Base-by-base conservation (phyloP, 192 early-diverging fungal genomes). In the Chytriomyces confervae region DNA sequence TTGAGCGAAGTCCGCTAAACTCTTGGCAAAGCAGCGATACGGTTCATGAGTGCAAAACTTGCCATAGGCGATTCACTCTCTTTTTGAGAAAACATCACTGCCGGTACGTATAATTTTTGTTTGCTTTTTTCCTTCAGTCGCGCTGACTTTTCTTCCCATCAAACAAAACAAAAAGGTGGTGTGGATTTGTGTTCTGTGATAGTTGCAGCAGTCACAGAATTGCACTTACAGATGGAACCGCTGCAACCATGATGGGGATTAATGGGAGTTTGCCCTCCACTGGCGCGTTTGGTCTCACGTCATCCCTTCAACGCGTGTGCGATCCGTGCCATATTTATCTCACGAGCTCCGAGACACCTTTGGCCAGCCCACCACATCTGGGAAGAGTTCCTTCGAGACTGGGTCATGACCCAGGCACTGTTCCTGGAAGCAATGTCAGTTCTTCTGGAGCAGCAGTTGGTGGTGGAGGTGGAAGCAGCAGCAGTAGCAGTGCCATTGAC, bases 11-110 rank as follows among this genome's bases (percentile, higher is more conserved):
- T 9, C 64, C 79, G 6, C 16, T 65, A 1, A 36, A 51, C 13
- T 51, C 65, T 5, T 98, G 96, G 96, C 94, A 96, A 78, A 84
- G 87, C 0, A 94, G 95, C 78, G 81, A 89, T 13, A 87, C 91
- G 11, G 92, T 91, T 0, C 79, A 80, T 0, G 77, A 86, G 3
- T 98, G 96, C 81, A 85, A 87, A 29, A 81, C 86, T 27, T 97
- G 95, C 76, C 78, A 76, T 8, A 78, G 84, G 23, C 86, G 87
- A 16, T 98, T 98, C 80, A 88, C 89, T 0, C 75, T 98, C 23
- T 93, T 91, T 65, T 66, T 92, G 49, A 83, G 96, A 64, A 87
- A 95, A 65, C 96, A 97, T 77, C 96, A 98, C 81, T 98, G 96
- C 80, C 88, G 96, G 83, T 87, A 79, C 61, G 72, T 6, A 29